Conservation (phyloP, 2,329 filamentous ascomycete genomes). For the Clonostachys chloroleuca region DNA sequence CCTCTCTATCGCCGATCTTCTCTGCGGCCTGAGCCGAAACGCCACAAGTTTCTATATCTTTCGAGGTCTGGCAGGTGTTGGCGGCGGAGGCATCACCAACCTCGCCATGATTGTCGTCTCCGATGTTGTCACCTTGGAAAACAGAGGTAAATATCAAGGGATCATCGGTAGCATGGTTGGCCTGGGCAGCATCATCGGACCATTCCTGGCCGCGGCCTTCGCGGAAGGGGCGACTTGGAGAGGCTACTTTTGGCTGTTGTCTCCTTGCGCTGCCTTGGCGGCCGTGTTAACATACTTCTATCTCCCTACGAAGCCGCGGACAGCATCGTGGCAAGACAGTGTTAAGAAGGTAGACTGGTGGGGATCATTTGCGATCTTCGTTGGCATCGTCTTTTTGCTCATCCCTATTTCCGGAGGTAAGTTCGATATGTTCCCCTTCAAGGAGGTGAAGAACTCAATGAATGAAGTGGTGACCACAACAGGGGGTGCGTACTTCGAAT, state of each 20-base stretch:
- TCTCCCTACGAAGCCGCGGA: constrained; percentile 45
- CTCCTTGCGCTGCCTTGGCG: constrained; percentile 40
- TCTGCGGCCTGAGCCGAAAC: constrained; percentile 52
- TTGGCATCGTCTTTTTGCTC: constrained; percentile 54
- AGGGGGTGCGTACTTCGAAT: constrained; percentile 29
- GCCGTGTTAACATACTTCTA: constrained; percentile 39
- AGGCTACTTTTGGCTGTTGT: constrained; percentile 40
- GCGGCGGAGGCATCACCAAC: constrained; percentile 55
- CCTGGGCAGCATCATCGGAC: constrained; percentile 33
- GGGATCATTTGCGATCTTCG: constrained; percentile 48
- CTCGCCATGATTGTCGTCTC: constrained; percentile 58
- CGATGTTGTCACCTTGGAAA: constrained; percentile 53
- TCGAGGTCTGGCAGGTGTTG: constrained; percentile 56
- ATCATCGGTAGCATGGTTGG: constrained; percentile 33
- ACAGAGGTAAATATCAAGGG: constrained; percentile 51
- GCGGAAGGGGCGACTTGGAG: constrained; percentile 31
- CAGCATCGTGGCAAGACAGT: constrained; percentile 38
- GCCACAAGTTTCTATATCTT: constrained; percentile 57
- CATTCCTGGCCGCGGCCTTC: constrained; percentile 35
- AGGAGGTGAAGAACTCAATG: neutral
- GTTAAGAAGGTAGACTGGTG: constrained; percentile 53
- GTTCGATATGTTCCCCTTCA: neutral
- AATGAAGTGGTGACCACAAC: neutral
- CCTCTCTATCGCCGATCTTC: constrained; percentile 50
- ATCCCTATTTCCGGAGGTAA: constrained; percentile 58